Percentiles rank a stretch among this genome's conserved stretches.
These are phyloP conservation scores for Sphagnum tenellum DNA, from an alignment of 225 moss, liverwort and hornwort species.

Conservation along the genomic window DNA sequence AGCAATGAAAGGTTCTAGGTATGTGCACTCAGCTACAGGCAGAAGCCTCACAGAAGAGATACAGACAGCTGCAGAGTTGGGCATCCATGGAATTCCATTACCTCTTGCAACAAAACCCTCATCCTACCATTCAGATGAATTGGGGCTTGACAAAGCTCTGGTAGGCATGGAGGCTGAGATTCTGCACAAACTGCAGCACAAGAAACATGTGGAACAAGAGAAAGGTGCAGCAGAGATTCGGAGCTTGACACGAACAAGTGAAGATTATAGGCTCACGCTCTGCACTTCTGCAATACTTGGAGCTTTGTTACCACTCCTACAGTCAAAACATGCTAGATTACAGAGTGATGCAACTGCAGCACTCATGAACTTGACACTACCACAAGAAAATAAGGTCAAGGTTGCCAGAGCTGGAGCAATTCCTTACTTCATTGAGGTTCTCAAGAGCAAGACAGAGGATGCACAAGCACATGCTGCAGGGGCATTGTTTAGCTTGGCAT, in stretches of 20 bases:
- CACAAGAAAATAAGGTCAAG: constrained; percentile 80
- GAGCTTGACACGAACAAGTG: constrained; percentile 53
- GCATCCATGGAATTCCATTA: constrained; percentile 33
- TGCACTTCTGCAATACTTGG: constrained; percentile 48
- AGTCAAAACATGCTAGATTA: constrained; percentile 54
- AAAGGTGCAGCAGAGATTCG: constrained; percentile 64
- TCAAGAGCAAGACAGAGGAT: constrained; percentile 48
- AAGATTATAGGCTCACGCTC: constrained; percentile 48
- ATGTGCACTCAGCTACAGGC: constrained; percentile 31
- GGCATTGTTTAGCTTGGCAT: constrained; percentile 77
- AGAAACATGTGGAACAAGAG: constrained; percentile 64
- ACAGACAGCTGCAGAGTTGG: constrained; percentile 4
- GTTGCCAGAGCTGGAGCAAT: constrained; percentile 75
- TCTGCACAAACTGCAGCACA: constrained; percentile 43
- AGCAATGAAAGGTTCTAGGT: constrained; percentile 4
- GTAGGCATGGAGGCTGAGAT: constrained; percentile 29
- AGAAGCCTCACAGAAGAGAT: constrained; percentile 17
- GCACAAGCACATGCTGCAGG: constrained; percentile 86
- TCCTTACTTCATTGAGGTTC: constrained; percentile 64
- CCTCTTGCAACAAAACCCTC: constrained; percentile 52
- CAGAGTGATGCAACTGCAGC: constrained; percentile 70
- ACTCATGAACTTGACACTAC: constrained; percentile 77
- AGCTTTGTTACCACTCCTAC: constrained; percentile 49
- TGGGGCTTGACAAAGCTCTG: constrained; percentile 13
- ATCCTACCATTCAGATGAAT: constrained; percentile 19